These are phyloP conservation scores for Hirsutella minnesotensis DNA, from an alignment of 2,329 filamentous ascomycete species.

Conservation along the genomic window DNA sequence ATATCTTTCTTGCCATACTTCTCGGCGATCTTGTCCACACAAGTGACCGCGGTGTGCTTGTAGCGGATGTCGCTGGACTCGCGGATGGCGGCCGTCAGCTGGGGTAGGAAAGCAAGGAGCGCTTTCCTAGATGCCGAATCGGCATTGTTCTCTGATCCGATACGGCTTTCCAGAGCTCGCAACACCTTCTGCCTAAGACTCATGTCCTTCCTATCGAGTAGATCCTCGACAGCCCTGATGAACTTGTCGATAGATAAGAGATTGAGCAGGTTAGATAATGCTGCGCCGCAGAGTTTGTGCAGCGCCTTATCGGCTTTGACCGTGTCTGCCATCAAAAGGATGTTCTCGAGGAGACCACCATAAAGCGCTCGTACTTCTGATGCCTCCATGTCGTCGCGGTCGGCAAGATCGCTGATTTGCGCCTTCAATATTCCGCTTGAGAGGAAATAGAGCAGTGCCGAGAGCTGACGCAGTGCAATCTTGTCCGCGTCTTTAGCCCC, in stretches of 20 bases:
- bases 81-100: conserved; percentile 64
- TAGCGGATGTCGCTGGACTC: conserved; percentile 61
- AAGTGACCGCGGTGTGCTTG: conserved; percentile 77
- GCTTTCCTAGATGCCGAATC: conserved; percentile 57
- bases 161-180: conserved; percentile 67
- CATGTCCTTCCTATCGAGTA: conserved; percentile 66
- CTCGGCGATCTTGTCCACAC: conserved; percentile 85
- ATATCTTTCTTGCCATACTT: conserved; percentile 91
- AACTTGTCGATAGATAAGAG: conserved; percentile 81
- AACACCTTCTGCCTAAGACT: conserved; percentile 70
- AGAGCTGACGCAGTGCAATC: conserved; percentile 41
- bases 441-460: conserved; percentile 45
- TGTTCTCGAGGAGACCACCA: conserved; percentile 53
- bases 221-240: conserved; percentile 71
- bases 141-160: conserved; percentile 59
- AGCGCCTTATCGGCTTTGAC: conserved; percentile 44
- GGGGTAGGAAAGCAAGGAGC: conserved; percentile 67
- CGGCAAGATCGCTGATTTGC: conserved; percentile 44
- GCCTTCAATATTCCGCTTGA: conserved; percentile 43
- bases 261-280: conserved; percentile 69
- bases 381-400: conserved; percentile 52
- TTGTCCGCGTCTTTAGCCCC: conserved; percentile 36
- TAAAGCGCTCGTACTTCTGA: conserved; percentile 59
- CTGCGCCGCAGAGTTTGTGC: conserved; percentile 50
- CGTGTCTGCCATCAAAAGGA: conserved; percentile 53